Percentiles rank a stretch among this genome's conserved stretches.
Evolutionary conservation across 2,329 filamentous ascomycete genomes (phyloP).

Genomic region (Knufia fluminis): DNA sequence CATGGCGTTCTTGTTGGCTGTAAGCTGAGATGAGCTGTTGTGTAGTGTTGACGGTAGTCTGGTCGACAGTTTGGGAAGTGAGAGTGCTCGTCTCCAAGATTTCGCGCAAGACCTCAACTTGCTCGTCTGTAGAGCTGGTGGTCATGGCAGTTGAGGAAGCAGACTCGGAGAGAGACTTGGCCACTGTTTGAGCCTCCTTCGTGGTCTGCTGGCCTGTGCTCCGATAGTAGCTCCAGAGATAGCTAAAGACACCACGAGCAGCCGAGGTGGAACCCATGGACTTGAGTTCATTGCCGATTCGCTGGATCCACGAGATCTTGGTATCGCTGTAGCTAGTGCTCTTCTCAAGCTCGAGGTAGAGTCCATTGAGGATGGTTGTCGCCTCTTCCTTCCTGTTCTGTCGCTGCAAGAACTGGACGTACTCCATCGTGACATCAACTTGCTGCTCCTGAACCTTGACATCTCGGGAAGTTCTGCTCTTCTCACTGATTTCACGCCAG

Average conservation of each 20-base stretch:
- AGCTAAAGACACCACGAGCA: conserved; percentile 27
- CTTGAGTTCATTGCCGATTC: conserved; percentile 26
- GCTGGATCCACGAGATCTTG: conserved; percentile 27
- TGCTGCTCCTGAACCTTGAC: conserved; percentile 25
- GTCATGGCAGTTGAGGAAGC: conserved; percentile 22
- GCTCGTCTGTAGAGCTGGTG: conserved; percentile 27
- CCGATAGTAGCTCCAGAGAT: conserved; percentile 30
- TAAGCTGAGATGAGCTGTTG: background rate
- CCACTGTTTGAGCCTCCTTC: conserved; percentile 25
- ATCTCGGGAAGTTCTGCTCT: conserved; percentile 28
- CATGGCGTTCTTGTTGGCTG: background rate
- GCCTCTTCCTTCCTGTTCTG: conserved; percentile 39
- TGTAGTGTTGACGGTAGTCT: conserved; percentile 4
- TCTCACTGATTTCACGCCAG: conserved; percentile 30
- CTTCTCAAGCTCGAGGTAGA: conserved; percentile 27
- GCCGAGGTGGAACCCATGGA: conserved; percentile 22
- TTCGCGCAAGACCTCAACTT: conserved; percentile 26
- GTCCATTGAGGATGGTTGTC: conserved; percentile 34
- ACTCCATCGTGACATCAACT: conserved; percentile 31
- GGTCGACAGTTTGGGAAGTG: conserved; percentile 1
- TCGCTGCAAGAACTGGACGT: conserved; percentile 38
- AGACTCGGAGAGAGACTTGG: conserved; percentile 25
- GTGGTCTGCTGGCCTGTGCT: conserved; percentile 26
- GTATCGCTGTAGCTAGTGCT: conserved; percentile 26
- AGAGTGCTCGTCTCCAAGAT: conserved; percentile 10